A percentile compares a stretch with the other conserved stretches of the same genome.
These are phyloP conservation scores for Umbelopsis sp. DNA, from an alignment of 192 early-diverging fungal genomes.

Conservation along the genomic window DNA sequence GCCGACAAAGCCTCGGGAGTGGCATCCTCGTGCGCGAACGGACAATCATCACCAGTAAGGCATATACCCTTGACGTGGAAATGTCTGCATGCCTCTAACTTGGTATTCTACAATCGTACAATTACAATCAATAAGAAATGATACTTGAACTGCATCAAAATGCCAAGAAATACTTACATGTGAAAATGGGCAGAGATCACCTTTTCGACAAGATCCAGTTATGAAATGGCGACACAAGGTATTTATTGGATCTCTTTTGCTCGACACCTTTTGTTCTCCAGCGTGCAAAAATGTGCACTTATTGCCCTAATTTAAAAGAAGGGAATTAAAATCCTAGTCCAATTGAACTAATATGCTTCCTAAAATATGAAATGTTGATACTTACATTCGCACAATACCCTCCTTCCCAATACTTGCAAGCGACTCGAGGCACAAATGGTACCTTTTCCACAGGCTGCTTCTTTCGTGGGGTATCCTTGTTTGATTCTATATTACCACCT, in stretches of 20 bases:
- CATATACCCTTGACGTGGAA: constrained; percentile 33
- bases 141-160: not conserved
- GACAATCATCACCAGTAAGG: constrained; percentile 20
- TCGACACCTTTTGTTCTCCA: not conserved
- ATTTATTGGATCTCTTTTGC: not conserved
- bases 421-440: not conserved
- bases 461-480: not conserved
- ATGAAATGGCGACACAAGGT: not conserved
- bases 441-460: not conserved
- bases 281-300: constrained; percentile 6
- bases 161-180: not conserved
- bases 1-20: not conserved
- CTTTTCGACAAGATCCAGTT: not conserved
- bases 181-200: constrained; percentile 4
- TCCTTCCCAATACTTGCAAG: not conserved
- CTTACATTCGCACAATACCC: not conserved
- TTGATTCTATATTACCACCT: not conserved
- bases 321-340: not conserved
- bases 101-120: constrained; percentile 24
- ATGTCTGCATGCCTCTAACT: constrained; percentile 34
- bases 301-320: not conserved
- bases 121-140: not conserved
- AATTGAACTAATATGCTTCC: not conserved
- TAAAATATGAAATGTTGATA: not conserved
- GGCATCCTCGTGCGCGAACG: constrained; percentile 30